Base-by-base conservation (phyloP, 2,329 filamentous ascomycete species). In the Exophiala mesophila region DNA sequence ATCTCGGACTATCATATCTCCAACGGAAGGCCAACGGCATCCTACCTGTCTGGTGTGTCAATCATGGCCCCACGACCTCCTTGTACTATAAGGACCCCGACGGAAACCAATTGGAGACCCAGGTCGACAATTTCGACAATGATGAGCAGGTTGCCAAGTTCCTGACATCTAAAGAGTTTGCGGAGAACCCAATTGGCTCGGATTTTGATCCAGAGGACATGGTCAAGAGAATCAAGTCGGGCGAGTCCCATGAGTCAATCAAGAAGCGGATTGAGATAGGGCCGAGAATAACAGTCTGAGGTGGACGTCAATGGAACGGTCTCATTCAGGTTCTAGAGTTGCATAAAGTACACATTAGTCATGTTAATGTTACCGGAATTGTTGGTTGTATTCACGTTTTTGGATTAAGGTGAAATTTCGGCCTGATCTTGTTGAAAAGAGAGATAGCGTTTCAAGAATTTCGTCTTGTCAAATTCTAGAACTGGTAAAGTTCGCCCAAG, bases 1-100 rank as follows among this genome's bases (percentile, higher is more conserved):
- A 37, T 21, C 20, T 37, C n/a, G 18, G 15, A 13, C 20, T 21
- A 21, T 20, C 34, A 3, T 37, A 37, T 15, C 34, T 10, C 21
- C 34, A 37, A 21, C 34, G 34, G 10, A 37, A 37, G 17, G 19
- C 16, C 5, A 15, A 15, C 6, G 34, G 34, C 9, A 37, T 37
- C 17, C 6, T 23, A 12, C 34, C 34, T 3, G 20, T 59, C 3
- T 70, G 66, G 66, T 63, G 55, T 44, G 59, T 70, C 21, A 70
- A 74, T 51, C 71, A 74, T 52, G 71, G 71, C 4, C 59, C 62
- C 1, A 72, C 65, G 2, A 68, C 60, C 0, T 66, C 61, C 48
- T 65, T 73, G 24, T 73, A 74, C 53, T 73, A 73, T 52, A 41
- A 49, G 5, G 71, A 74, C 52, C 70, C 69, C 4, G 69, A 74